Conservation (phyloP, 116 monocot species). For the Zostera marina region DNA sequence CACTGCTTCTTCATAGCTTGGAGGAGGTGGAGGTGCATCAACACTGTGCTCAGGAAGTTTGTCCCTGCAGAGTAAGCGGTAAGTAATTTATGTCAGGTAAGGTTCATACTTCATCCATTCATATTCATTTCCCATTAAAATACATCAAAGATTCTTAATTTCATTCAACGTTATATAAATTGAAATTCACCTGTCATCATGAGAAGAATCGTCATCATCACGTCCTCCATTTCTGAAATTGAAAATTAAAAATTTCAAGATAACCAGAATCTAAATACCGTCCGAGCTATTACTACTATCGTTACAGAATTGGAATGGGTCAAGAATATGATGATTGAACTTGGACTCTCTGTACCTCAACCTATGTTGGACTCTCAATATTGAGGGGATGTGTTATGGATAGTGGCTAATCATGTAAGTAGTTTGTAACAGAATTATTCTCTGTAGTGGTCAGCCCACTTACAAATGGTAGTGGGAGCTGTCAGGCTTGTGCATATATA, state of each 20-base stretch:
- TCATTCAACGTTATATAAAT: background rate
- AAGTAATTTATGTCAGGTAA: background rate
- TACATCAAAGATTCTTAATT: background rate
- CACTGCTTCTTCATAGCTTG: slow-evolving; percentile 64
- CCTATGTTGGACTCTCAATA: too few species aligned
- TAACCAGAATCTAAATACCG: background rate
- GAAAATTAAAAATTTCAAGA: background rate
- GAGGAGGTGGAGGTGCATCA: slow-evolving; percentile 26
- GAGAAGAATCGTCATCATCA: slow-evolving; percentile 39
- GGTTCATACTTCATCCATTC: too few species aligned
- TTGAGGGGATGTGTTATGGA: too few species aligned
- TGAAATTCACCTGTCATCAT: slow-evolving; percentile 39
- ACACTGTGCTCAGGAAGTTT: slow-evolving; percentile 51
- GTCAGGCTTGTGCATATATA: too few species aligned
- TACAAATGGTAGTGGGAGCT: too few species aligned
- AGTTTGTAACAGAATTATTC: too few species aligned
- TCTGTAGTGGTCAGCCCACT: too few species aligned
- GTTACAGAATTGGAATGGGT: background rate
- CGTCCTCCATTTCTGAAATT: slow-evolving; percentile 39
- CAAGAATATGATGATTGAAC: too few species aligned
- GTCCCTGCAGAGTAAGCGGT: slow-evolving; percentile 28
- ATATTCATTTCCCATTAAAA: background rate
- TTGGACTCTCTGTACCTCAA: too few species aligned
- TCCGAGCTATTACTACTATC: background rate
- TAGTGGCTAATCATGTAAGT: too few species aligned